A percentile compares a stretch with the other conserved stretches of the same genome.
phyloP scores from a whole-genome alignment of 192 early-diverging fungal genomes.

The Podila minutissima region DNA sequence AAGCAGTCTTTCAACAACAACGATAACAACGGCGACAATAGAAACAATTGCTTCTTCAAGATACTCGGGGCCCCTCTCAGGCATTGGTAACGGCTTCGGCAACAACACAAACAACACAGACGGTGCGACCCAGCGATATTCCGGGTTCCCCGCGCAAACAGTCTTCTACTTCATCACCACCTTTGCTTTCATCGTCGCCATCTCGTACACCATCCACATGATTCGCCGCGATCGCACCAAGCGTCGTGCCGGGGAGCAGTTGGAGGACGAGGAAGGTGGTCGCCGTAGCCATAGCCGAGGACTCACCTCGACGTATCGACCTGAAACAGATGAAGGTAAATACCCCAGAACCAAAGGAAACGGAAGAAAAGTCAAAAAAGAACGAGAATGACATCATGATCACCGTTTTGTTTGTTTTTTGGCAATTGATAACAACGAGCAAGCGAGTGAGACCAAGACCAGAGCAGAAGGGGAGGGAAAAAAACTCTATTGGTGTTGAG shows the following conservation, averaged over 20 bases:
- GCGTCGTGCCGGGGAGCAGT: neutral
- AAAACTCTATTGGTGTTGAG: no score
- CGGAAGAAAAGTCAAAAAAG: no score
- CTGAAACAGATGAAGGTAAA: constrained; percentile 31
- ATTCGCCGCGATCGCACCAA: constrained; percentile 19
- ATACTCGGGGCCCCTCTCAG: no score
- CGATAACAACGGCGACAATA: no score
- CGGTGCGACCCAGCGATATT: neutral
- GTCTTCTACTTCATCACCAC: constrained; percentile 25
- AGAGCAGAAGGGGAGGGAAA: no score
- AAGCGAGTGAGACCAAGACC: no score
- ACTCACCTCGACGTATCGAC: constrained; percentile 24
- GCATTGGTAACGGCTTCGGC: neutral
- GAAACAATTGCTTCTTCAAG: no score
- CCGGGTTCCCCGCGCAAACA: constrained; percentile 5
- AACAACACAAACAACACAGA: neutral
- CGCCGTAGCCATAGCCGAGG: neutral
- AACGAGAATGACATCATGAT: no score
- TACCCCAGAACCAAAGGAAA: no score
- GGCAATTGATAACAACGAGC: no score
- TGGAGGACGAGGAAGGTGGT: constrained; percentile 2
- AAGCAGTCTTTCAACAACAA: no score
- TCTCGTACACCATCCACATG: constrained; percentile 15
- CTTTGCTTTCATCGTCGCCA: constrained; percentile 3
- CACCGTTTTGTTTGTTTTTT: no score